phyloP scores from a whole-genome alignment of 805 yeast species.

The Starmera dryadoides region DNA sequence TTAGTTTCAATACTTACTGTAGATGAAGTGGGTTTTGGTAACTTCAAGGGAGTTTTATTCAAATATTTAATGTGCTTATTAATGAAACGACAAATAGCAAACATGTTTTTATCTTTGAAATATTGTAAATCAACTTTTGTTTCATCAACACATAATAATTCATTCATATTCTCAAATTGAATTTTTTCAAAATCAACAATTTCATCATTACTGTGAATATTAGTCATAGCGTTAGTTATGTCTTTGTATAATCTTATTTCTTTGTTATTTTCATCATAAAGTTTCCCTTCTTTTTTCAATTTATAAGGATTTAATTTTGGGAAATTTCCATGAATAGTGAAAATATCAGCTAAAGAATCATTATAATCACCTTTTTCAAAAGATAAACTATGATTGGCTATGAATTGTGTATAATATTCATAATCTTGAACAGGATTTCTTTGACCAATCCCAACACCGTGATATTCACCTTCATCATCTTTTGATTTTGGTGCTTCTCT shows the following conservation, averaged over 20 bases:
- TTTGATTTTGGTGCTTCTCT: slow-evolving; percentile 7
- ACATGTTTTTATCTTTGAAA: slow-evolving; percentile 33
- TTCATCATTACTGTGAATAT: slow-evolving; percentile 48
- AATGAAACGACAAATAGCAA: slow-evolving; percentile 42
- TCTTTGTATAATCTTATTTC: slow-evolving; percentile 17
- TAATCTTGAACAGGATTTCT: slow-evolving; percentile 61
- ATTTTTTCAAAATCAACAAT: slow-evolving; percentile 23
- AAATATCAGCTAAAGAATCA: slow-evolving; percentile 5
- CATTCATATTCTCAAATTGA: slow-evolving; percentile 50
- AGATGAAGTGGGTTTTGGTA: no score
- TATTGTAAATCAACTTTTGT: slow-evolving; percentile 35
- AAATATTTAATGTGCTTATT: slow-evolving; percentile 36
- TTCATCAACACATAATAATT: slow-evolving; percentile 37
- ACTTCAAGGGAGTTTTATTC: slow-evolving; percentile 1
- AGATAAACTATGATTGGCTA: no score
- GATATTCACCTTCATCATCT: slow-evolving; percentile 30
- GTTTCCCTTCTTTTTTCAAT: slow-evolving; percentile 5
- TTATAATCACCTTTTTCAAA: neutral
- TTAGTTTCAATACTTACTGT: no score
- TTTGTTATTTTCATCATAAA: slow-evolving; percentile 9
- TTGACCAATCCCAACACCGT: slow-evolving; percentile 78
- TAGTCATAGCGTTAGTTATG: slow-evolving; percentile 24
- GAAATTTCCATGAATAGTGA: slow-evolving; percentile 31
- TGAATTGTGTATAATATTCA: slow-evolving; percentile 3
- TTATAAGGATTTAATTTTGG: slow-evolving; percentile 28